Base-by-base conservation (phyloP, 2,329 filamentous ascomycete genomes). In the Microascus cirrosus region DNA sequence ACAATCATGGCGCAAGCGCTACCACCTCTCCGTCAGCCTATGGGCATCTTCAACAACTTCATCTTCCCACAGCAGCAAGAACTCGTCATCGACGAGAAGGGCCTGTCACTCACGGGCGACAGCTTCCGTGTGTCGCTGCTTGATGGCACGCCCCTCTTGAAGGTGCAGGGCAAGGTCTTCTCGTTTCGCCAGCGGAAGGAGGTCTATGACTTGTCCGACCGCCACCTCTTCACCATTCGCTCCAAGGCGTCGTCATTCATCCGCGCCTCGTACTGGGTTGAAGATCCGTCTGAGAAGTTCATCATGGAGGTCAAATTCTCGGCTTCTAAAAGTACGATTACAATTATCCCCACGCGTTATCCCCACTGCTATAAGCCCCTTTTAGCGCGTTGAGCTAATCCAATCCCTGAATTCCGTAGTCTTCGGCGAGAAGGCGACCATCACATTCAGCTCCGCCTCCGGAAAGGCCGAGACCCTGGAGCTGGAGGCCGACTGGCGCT, bases 401-500 rank as follows among this genome's bases (percentile, higher is more conserved):
- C 18, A 36, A 22, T 42, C 13, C 25, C 11, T 32, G 28, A 8
- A 6, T 22, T 12, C 8, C 55, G n/a, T 24, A 83, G 81, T 83
- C 15, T 63, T 78, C 10, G 73, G 74, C 36, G 78, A 75, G 58
- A 83, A 82, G 64, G 79, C 80, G 45, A 77, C 74, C 1, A 79
- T 78, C 11, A 78, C 75, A 0, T 87, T 88, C 65, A 77, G 71
- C n/a, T 80, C 79, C 20, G 63, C 67, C 0, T 62, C 68, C 13
- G 77, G 77, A 53, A 68, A 70, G 35, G 62, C 67, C 1, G 72
- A 80, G 59, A 70, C 73, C 7, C 69, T 86, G 20, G 64, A 73
- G 18, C 81, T 89, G 74, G 80, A 79, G 62, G 85, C 85, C 36
- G 77, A 83, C 64, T 87, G 78, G 74, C 73, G 81, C 53, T 80